Base-by-base conservation (phyloP, 2,329 filamentous ascomycete genomes). In the Hymenoscyphus scutula region DNA sequence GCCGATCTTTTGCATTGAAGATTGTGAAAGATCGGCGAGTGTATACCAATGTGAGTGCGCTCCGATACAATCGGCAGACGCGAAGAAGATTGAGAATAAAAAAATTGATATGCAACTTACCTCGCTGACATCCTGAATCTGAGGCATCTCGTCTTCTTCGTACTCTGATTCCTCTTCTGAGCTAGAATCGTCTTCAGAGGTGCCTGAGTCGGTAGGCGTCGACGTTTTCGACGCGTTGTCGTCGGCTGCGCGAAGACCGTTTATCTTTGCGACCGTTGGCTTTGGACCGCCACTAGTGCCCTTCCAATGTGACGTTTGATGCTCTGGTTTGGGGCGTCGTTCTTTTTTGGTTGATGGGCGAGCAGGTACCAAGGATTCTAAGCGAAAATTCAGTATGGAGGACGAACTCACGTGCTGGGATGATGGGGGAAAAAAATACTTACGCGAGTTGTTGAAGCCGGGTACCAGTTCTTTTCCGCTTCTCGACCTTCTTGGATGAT, bases 91-190 rank as follows among this genome's bases (percentile, higher is more conserved):
- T 19, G 13, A 19, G 23, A 23, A 34, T 37, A 17, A 48, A 51
- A 15, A 13, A 29, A 25, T 13, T 5, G 10, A 3, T 5, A 3
- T 25, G n/a, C 13, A 53, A 55, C 72, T 69, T 72, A 73, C 73
- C 61, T 68, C 68, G 41, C 68, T 72, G 27, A 74, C 66, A 48
- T 74, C 69, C 53, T 54, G 53, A 45, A 65, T 64, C 8, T 69
- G 38, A 1, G 68, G 63, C 53, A 73, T 69, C 45, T 71, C 69
- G 2, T 72, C 70, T 48, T 75, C 73, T 53, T 73, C 73, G 53
- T 74, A 72, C 32, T 73, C 71, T 15, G 71, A 73, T 45, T 74
- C 71, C 59, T 73, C 72, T 59, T 73, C 73, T 4, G 71, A 74
- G 56, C 68, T 72, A 37, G 64, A 68, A 48, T 74, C 71, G 17